phyloP scores from a whole-genome alignment of 2,329 filamentous ascomycete genomes.

The Nigrospora sphaerica region DNA sequence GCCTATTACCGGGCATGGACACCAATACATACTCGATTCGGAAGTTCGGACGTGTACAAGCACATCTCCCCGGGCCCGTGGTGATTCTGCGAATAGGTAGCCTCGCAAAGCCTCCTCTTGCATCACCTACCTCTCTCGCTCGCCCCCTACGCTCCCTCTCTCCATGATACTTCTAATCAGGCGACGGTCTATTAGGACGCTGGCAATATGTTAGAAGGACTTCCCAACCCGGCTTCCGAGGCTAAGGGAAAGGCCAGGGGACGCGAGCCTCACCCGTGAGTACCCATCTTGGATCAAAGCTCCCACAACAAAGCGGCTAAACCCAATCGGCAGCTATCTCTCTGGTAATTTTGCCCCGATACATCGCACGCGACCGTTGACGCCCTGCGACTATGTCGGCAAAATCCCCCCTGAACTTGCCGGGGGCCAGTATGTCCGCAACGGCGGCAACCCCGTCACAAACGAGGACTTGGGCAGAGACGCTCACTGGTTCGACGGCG shows the following conservation, averaged over 20 bases:
- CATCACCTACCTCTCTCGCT: too few species aligned
- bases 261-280: slow-evolving; percentile 18
- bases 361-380: slow-evolving; percentile 45
- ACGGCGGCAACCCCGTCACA: slow-evolving; percentile 61
- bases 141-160: too few species aligned
- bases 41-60: too few species aligned
- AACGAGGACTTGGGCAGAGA: slow-evolving; percentile 55
- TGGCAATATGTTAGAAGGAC: too few species aligned
- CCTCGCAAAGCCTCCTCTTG: too few species aligned
- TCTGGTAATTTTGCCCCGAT: slow-evolving; percentile 66
- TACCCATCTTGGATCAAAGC: not conserved
- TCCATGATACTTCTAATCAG: too few species aligned
- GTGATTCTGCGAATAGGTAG: too few species aligned
- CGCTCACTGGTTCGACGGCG: slow-evolving; percentile 69
- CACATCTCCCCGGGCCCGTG: too few species aligned
- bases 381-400: slow-evolving; percentile 49
- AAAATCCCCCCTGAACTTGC: slow-evolving; percentile 56
- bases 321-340: slow-evolving; percentile 39
- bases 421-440: slow-evolving; percentile 65
- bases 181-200: too few species aligned
- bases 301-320: not conserved
- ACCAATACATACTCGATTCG: too few species aligned
- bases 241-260: not conserved
- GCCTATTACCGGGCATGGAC: too few species aligned
- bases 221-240: too few species aligned